Base-by-base conservation (phyloP, 1,284 basidiomycete genomes). In the Ganoderma lingzhi region DNA sequence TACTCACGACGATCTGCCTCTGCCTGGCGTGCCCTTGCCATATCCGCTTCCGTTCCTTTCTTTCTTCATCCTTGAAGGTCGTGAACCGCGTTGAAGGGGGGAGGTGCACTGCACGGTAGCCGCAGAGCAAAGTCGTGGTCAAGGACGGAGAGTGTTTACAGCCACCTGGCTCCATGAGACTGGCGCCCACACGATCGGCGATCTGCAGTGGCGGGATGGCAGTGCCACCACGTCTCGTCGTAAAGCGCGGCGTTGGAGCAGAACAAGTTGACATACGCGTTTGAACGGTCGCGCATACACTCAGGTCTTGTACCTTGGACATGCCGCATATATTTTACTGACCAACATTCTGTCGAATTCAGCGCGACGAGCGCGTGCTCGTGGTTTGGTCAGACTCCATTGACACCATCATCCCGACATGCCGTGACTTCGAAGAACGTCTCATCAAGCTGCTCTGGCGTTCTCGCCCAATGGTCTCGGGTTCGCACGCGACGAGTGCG, bases 391-490 rank as follows among this genome's bases (percentile, higher is more conserved):
- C 88, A 42, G 93, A 95, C 78, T 82, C 87, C 5, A 85, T 95
- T 42, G 91, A 93, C 69, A 83, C 81, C 63, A 91, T 95, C 77
- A 87, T 93, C 70, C 88, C 91, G 3, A 87, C 87, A n/a, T 89
- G 86, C 77, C 84, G 85, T 73, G 91, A 92, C 66, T 90, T 96
- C 70, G 93, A 96, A 75, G 90, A 93, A 72, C 89, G 91, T 67
- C 87, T 96, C 77, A 93, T 94, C 79, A 88, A 89, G 76, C 89
- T 93, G 74, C 83, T 95, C 62, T 95, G 94, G 94, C 82, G 78
- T 44, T 77, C 78, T 37, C 73, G 77, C 35, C 77, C 78, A 23
- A 75, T 70, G 39, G 58, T 73, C 69, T 63, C 71, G 62, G 69
- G 70, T 61, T 74, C 76, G 28, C 75, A 77, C 51, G 72, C 75